Conservation (phyloP, 139 green algal genomes). For the Haematococcus lacustris region DNA sequence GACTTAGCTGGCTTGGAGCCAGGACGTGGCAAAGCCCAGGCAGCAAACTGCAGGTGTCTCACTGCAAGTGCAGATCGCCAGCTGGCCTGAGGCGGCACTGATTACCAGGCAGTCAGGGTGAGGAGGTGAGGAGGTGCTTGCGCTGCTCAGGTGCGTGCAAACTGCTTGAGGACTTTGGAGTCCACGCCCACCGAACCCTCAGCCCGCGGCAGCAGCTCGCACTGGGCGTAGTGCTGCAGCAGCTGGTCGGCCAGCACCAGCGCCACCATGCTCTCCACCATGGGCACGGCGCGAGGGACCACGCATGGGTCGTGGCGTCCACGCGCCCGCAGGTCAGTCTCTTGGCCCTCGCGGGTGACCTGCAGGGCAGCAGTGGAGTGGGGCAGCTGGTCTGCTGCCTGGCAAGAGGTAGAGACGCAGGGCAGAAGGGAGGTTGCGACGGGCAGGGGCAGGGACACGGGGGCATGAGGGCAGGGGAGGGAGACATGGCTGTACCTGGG, state of each 20-base stretch:
- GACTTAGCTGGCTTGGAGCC: too few species aligned
- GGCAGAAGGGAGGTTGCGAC: not conserved
- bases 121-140: too few species aligned
- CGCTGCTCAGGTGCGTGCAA: too few species aligned
- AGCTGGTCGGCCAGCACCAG: constrained; percentile 95
- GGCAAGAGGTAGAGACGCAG: too few species aligned
- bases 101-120: too few species aligned
- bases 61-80: too few species aligned
- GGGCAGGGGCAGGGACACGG: not conserved
- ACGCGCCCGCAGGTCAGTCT: constrained; percentile 81
- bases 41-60: too few species aligned
- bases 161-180: constrained; percentile 7
- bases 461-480: too few species aligned
- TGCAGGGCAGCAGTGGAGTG: too few species aligned
- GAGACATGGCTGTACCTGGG: not conserved
- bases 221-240: constrained; percentile 66
- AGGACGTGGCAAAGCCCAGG: too few species aligned
- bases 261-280: constrained; percentile 98
- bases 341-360: constrained; percentile 24
- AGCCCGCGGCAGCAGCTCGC: constrained; percentile 72
- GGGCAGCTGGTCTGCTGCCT: too few species aligned
- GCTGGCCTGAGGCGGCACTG: too few species aligned
- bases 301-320: constrained; percentile 96
- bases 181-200: constrained; percentile 1
- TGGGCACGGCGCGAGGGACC: constrained; percentile 91